Conservation (phyloP, 306 rosid genomes). For the Prunus padus region DNA sequence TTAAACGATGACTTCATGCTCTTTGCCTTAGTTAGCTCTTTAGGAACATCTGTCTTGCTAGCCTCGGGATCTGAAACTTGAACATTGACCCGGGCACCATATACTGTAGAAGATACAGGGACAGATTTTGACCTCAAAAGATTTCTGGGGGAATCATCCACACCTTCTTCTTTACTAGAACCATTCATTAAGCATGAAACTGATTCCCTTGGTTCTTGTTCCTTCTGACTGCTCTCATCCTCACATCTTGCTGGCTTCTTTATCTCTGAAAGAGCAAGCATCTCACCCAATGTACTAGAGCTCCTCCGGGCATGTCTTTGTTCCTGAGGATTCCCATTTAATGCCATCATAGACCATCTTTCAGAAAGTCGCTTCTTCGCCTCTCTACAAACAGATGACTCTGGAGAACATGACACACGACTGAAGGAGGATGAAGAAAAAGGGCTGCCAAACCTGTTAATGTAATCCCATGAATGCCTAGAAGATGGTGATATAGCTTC, state of each 20-base stretch:
- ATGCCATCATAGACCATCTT: constrained; percentile 85
- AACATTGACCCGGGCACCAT: constrained; percentile 35
- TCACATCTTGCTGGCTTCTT: constrained; percentile 52
- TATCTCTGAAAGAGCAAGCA: constrained; percentile 77
- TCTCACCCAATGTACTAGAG: constrained; percentile 88
- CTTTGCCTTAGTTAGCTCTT: constrained; percentile 56
- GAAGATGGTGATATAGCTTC: constrained; percentile 71
- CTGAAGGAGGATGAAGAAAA: constrained; percentile 71
- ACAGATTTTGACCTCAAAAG: constrained; percentile 84
- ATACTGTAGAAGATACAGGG: constrained; percentile 54
- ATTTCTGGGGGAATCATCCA: constrained; percentile 41
- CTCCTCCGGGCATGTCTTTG: constrained; percentile 50
- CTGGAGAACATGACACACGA: constrained; percentile 75
- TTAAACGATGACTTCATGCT: constrained; percentile 64
- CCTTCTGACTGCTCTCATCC: constrained; percentile 37
- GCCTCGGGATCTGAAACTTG: constrained; percentile 48
- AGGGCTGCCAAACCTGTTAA: constrained; percentile 57
- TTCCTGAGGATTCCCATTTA: constrained; percentile 55
- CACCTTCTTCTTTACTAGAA: constrained; percentile 47
- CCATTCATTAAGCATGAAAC: constrained; percentile 42
- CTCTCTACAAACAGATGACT: constrained; percentile 86
- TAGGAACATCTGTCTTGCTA: constrained; percentile 37
- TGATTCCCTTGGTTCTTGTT: constrained; percentile 47
- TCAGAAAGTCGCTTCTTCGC: constrained; percentile 94
- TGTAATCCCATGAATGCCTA: constrained; percentile 84